A percentile compares a stretch with the other conserved stretches of the same genome.
Conservation (phyloP, 495 filamentous ascomycete genomes). For the Echria macrotheca region DNA sequence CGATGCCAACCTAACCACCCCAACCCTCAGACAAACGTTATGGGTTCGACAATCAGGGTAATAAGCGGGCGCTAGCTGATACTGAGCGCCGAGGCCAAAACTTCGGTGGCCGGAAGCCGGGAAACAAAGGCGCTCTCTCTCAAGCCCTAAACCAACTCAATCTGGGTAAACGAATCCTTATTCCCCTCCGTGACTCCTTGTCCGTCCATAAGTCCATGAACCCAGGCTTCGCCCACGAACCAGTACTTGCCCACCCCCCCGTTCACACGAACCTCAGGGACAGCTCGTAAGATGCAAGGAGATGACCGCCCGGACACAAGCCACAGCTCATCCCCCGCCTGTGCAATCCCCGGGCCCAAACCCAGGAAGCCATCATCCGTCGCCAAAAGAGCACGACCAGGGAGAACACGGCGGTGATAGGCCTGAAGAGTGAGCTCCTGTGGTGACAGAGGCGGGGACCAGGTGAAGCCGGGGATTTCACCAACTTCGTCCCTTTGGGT, state of each 20-base stretch:
- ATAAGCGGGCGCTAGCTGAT: too few relatives aligned
- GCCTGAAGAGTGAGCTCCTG: not conserved
- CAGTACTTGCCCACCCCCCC: not conserved
- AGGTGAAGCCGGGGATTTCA: constrained; percentile 1
- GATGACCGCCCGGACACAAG: not conserved
- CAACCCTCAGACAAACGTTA: too few relatives aligned
- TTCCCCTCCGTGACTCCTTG: not conserved
- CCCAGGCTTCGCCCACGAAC: constrained; percentile 1
- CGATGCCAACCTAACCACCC: too few relatives aligned
- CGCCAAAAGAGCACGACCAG: not conserved
- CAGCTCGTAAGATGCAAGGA: constrained; percentile 2
- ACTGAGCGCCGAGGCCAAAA: too few relatives aligned
- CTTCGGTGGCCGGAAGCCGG: too few relatives aligned
- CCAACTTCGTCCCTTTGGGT: constrained; percentile 1
- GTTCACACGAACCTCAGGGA: not conserved
- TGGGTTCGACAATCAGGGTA: too few relatives aligned
- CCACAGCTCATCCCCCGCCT: not conserved
- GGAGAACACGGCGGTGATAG: not conserved
- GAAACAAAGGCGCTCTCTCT: not conserved
- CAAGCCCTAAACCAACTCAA: constrained; percentile 1
- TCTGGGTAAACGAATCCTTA: not conserved
- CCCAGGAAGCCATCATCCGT: not conserved
- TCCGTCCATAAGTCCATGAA: constrained; percentile 1
- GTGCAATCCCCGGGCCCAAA: not conserved
- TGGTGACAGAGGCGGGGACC: not conserved